Evolutionary conservation across 73 alveolate genomes (phyloP).

Genomic region (Symbiodinium pilosum): DNA sequence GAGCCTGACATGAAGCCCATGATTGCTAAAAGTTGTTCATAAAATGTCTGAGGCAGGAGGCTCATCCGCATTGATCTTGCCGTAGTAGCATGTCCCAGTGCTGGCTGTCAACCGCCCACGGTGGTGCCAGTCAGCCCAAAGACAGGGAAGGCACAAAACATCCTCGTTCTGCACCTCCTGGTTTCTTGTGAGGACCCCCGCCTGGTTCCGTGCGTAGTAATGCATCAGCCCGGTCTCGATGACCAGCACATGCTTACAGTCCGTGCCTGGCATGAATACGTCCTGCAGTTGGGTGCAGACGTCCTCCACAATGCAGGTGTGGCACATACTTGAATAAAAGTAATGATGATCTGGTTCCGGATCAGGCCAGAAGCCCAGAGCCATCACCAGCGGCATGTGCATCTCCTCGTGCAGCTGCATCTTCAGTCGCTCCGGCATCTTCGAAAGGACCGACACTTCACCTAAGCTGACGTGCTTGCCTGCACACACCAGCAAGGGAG

Average conservation of each 20-base stretch:
- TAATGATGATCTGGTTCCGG: conserved; percentile 20
- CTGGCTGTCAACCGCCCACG: conserved; percentile 43
- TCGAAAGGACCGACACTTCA: not conserved
- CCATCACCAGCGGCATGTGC: not conserved
- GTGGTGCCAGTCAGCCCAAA: conserved; percentile 84
- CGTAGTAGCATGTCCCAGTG: conserved; percentile 23
- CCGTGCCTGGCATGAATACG: conserved; percentile 70
- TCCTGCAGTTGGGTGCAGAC: conserved; percentile 41
- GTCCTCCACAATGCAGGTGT: conserved; percentile 1
- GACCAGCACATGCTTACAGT: conserved; percentile 27
- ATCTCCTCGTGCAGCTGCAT: conserved; percentile 63
- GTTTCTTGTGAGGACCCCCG: not conserved
- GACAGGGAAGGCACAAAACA: conserved; percentile 43
- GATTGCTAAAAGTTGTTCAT: too few species aligned
- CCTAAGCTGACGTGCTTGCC: not conserved
- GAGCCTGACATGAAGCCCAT: not conserved
- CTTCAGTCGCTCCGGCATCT: conserved; percentile 16
- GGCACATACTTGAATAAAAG: conserved; percentile 38
- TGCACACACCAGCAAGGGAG: too few species aligned
- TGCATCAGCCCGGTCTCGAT: conserved; percentile 23
- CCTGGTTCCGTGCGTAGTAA: conserved; percentile 13
- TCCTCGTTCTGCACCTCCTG: conserved; percentile 5
- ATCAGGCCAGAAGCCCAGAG: conserved; percentile 39
- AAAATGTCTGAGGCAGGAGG: too few species aligned
- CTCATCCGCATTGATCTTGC: not conserved